These are phyloP conservation scores for Endoconidiophora polonica DNA, from an alignment of 2,329 filamentous ascomycete species.

Conservation along the genomic window DNA sequence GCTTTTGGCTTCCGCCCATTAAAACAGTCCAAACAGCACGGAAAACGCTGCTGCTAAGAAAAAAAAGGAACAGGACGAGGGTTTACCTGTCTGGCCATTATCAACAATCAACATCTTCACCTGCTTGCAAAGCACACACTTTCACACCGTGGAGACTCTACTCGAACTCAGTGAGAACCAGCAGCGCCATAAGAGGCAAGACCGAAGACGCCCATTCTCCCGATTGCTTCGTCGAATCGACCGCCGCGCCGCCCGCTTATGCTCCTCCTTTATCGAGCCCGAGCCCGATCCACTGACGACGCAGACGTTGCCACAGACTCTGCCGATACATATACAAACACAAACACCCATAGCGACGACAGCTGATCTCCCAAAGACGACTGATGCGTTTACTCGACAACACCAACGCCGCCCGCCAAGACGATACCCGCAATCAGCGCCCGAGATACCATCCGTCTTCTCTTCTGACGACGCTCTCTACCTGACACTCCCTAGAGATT, in stretches of 20 bases:
- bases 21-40: not conserved
- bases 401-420: not conserved
- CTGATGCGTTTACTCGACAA: not conserved
- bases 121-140: not conserved
- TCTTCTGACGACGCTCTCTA: not conserved
- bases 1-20: not conserved
- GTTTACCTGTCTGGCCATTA: not conserved
- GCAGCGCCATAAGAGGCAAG: not conserved
- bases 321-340: not conserved
- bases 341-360: not conserved
- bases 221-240: slow-evolving; percentile 10
- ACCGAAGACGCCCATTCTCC: slow-evolving; percentile 4
- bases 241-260: slow-evolving; percentile 8
- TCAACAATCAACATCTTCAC: not conserved
- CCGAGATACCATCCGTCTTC: not conserved
- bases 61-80: not conserved
- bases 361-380: not conserved
- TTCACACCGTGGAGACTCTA: slow-evolving; percentile 9
- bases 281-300: not conserved
- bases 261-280: slow-evolving; percentile 1
- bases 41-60: not conserved
- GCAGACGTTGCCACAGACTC: not conserved
- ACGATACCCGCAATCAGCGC: not conserved
- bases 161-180: slow-evolving; percentile 7
- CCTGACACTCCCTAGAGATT: slow-evolving; percentile 2